A percentile compares a stretch with the other conserved stretches of the same genome.
These are phyloP conservation scores for Starmera amethionina DNA, from an alignment of 805 yeast genomes.

Conservation along the genomic window DNA sequence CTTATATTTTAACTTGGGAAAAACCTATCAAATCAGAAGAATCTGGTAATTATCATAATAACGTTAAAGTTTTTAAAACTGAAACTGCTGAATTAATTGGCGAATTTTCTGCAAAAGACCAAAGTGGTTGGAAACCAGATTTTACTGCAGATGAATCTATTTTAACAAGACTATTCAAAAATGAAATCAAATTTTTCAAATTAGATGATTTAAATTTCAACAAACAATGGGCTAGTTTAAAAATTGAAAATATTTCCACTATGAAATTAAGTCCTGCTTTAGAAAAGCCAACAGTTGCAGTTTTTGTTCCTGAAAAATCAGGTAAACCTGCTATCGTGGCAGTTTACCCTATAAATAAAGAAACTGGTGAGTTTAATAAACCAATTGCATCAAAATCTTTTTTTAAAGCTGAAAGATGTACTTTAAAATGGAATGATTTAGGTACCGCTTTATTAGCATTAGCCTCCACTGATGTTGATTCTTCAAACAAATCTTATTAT, in stretches of 20 bases:
- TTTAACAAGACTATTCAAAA: slow-evolving; percentile 49
- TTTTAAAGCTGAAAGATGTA: slow-evolving; percentile 93
- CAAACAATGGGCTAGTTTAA: slow-evolving; percentile 51
- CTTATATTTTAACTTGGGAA: slow-evolving; percentile 80
- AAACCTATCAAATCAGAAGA: slow-evolving; percentile 67
- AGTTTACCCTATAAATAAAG: slow-evolving; percentile 51
- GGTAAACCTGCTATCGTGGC: slow-evolving; percentile 88
- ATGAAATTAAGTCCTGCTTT: slow-evolving; percentile 79
- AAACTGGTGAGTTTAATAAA: slow-evolving; percentile 43
- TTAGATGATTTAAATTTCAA: slow-evolving; percentile 32
- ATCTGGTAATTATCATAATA: slow-evolving; percentile 65
- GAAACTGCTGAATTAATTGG: slow-evolving; percentile 37
- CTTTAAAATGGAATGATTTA: slow-evolving; percentile 83
- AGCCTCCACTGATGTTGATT: slow-evolving; percentile 93
- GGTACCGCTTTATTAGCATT: slow-evolving; percentile 92
- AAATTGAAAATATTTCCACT: slow-evolving; percentile 42
- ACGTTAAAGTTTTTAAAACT: slow-evolving; percentile 69
- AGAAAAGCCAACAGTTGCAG: slow-evolving; percentile 73
- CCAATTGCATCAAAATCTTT: slow-evolving; percentile 82
- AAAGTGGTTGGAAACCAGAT: slow-evolving; percentile 90
- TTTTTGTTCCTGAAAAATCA: slow-evolving; percentile 76
- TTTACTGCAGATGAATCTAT: slow-evolving; percentile 72
- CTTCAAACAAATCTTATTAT: slow-evolving; percentile 87
- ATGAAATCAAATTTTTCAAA: slow-evolving; percentile 64
- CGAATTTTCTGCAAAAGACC: slow-evolving; percentile 69